Evolutionary conservation across 2,329 filamentous ascomycete genomes (phyloP), one percentile per base, ranked within the genome.

Genomic region (Cercospora citrullina): DNA sequence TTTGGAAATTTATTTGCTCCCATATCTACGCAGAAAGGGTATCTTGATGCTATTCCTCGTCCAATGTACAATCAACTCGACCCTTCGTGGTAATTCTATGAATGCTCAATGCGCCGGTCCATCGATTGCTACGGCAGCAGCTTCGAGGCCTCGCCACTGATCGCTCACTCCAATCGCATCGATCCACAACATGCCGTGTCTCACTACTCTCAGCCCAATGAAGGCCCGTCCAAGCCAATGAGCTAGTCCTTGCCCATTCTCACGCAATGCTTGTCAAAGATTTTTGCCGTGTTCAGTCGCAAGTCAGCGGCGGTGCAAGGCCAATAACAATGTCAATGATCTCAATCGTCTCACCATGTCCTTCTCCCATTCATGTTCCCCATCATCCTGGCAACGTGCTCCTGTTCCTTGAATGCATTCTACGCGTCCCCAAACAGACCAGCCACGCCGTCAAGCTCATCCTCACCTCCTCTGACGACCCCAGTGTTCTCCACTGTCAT

Each of bases 361-460:
- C 33, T 58, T 6, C 30, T 59, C 21, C 53, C 51, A 58, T 57
- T 2, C 60, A 48, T 62, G n/a, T 42, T 51, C 8, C 60, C 60
- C 60, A 62, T 62, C 60, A 48, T 62, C 26, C 48, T 62, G 36
- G 21, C 39, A 57, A 57, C 53, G 31, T 64, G 33, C 21, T 30
- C 62, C 26, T 59, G 62, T 59, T 59, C 31, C 53, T 45, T 23
- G 36, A 51, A 55, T n/a, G 59, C 60, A 36, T 58, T 28, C 28
- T 62, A 65, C 59, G 67, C 71, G 55, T 76, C 75, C 3, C 75
- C 77, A 70, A 84, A 84, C 79, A 84, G 78, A 21, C 80, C 81
- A 6, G 80, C 81, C 23, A 84, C 78, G 5, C 81, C 81, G 9
- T 78, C 81, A 48, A 84, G 69, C 12, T 76, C 79, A 0, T 79